A percentile compares a stretch with the other conserved stretches of the same genome.
phyloP scores from a whole-genome alignment of 2,329 filamentous ascomycete genomes.

The Aspergillaceae sp. region DNA sequence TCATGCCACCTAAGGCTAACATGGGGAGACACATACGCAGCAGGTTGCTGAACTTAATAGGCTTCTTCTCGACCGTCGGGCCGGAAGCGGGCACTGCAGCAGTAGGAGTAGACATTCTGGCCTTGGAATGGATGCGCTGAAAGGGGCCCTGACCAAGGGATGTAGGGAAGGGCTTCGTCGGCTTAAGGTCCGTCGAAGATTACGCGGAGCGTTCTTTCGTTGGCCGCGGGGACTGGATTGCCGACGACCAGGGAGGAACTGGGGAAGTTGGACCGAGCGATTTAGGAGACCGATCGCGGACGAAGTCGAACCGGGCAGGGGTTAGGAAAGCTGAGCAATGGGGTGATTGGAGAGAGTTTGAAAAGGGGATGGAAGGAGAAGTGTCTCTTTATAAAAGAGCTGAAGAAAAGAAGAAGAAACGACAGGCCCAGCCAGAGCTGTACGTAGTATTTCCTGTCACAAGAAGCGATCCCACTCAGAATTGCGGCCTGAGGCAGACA shows the following conservation, averaged over 20 bases:
- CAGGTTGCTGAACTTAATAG: slow-evolving; percentile 99
- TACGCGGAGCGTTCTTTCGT: background rate
- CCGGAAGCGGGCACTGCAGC: slow-evolving; percentile 41
- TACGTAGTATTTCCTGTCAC: too few relatives aligned
- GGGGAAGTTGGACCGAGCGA: background rate
- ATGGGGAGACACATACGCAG: slow-evolving; percentile 48
- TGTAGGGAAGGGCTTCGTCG: slow-evolving; percentile 70
- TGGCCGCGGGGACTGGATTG: background rate
- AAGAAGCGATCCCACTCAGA: background rate
- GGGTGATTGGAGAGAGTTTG: too few relatives aligned
- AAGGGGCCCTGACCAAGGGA: slow-evolving; percentile 98
- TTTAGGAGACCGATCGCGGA: background rate
- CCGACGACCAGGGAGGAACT: background rate
- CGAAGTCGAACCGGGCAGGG: background rate
- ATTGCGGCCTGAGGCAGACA: background rate
- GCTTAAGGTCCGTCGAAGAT: slow-evolving; percentile 31
- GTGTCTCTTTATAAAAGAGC: background rate
- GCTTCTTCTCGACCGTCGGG: slow-evolving; percentile 86
- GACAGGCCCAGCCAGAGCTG: too few relatives aligned
- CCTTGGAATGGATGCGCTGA: slow-evolving; percentile 50
- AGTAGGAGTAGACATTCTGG: slow-evolving; percentile 45
- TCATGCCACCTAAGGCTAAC: background rate
- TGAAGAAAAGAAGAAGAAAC: background rate
- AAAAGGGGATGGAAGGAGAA: too few relatives aligned
- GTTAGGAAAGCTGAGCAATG: too few relatives aligned